Evolutionary conservation across 1,139 yeast species (phyloP), one percentile per base, ranked within the genome.

Genomic region (Geotrichum macrosporum): DNA sequence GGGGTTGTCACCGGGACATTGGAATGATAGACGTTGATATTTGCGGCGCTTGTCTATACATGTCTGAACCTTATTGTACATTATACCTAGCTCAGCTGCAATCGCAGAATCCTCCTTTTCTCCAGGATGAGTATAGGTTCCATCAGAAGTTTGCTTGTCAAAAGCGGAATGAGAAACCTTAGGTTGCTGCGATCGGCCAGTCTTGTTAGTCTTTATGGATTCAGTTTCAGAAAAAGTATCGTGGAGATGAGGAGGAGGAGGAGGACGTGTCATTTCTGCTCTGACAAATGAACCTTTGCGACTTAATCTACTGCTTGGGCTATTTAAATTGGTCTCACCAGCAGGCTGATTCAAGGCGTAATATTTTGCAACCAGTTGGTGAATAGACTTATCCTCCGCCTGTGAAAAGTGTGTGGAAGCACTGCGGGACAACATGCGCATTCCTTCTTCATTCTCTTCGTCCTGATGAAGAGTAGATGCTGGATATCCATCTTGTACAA

Each of bases 11-110:
- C 68, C 64, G 41, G 83, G 86, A 41, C 79, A 71, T 68, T 94
- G 99, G 46, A 78, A 58, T 0, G 96, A 87, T 5, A 77, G 58
- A 1, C 67, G 61, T 66, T 85, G 83, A 62, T 89, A 94, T 63
- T 81, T 84, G 57, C 78, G 81, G 62, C 99, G 80, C 50, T 85
- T 63, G 18, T 77, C 81, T 53, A 92, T 74, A 61, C 96, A 85
- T 33, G 73, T 70, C 53, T 79, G 77, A 27, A 94, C 85, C 52
- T 84, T 80, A 22, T 74, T 64, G 63, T 83, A 92, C 58, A 92
- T 75, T 40, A 76, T 78, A 47, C 81, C 72, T 53, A 94, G 69
- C 53, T 84, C 94, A 47, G 76, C 74, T 10, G 85, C 77, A 54
- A 81, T 74, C 20, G 78, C 81, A 44, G 81, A 84, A 55, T 76